Percentiles rank a stretch among this genome's conserved stretches.
These are phyloP conservation scores for Coniochaeta pulveracea DNA, from an alignment of 2,329 filamentous ascomycete genomes.

Conservation along the genomic window DNA sequence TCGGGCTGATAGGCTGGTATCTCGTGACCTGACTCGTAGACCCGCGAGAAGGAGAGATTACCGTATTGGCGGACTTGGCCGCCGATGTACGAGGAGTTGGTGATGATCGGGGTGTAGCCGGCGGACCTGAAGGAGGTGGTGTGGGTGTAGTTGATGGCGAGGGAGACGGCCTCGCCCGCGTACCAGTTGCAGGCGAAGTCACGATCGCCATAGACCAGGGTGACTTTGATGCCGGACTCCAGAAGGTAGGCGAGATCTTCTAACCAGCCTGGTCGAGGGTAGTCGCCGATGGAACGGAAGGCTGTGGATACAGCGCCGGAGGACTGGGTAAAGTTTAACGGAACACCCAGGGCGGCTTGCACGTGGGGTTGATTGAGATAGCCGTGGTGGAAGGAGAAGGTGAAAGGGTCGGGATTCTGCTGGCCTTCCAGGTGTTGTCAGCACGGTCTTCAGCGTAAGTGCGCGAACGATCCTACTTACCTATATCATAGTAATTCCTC, in stretches of 20 bases:
- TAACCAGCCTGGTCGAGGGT: constrained; percentile 26
- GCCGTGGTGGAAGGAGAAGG: constrained; percentile 34
- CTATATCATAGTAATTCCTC: constrained; percentile 43
- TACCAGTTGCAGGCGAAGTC: constrained; percentile 41
- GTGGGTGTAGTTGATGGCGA: constrained; percentile 32
- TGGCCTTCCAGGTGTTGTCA: too few species aligned
- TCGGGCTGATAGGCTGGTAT: constrained; percentile 40
- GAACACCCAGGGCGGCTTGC: constrained; percentile 43
- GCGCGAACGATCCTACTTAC: too few species aligned
- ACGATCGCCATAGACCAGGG: constrained; percentile 43
- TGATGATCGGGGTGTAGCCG: constrained; percentile 53
- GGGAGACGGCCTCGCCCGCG: constrained; percentile 51
- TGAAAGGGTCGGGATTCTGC: constrained; percentile 31
- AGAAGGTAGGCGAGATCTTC: constrained; percentile 30
- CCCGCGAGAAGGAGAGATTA: constrained; percentile 50
- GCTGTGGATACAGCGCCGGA: constrained; percentile 11
- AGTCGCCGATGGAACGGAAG: constrained; percentile 26
- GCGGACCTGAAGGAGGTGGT: constrained; percentile 39
- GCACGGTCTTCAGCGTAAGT: too few species aligned
- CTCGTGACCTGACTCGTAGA: constrained; percentile 47
- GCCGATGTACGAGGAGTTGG: constrained; percentile 49
- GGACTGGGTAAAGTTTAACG: constrained; percentile 42
- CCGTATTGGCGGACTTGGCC: constrained; percentile 60
- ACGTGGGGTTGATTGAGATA: constrained; percentile 43
- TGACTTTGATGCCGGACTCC: constrained; percentile 44